Evolutionary conservation across 1,139 yeast genomes (phyloP), one percentile per base, ranked within the genome.

Genomic region (Groenewaldozyma auringiensis): DNA sequence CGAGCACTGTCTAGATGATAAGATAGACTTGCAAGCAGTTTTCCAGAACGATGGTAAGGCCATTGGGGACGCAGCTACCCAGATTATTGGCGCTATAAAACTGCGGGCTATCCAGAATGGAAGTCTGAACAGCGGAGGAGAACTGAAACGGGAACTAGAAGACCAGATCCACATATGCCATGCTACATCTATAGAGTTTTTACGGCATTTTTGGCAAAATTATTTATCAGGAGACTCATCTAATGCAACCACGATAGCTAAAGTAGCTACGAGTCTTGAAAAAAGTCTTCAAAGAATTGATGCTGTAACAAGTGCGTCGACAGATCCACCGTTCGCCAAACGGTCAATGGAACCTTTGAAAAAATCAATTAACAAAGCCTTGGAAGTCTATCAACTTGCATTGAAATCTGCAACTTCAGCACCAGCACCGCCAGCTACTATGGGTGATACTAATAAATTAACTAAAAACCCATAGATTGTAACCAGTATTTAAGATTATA

Each of bases 151-250:
- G 43, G 35, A 47, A 47, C 25, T 49, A 59, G 11, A 44, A 54
- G 27, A 62, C 57, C 56, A 57, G 34, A 55, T 62, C 6, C 57
- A 55, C 25, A 47, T 77, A 29, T 68, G 78, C 17, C 88, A 83
- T 58, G 75, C 81, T 1, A 81, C 89, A 0, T 76, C 87, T 1
- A 72, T 79, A 36, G 92, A 83, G 60, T 82, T 82, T 57, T 61
- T 83, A 40, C 74, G 78, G 47, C 89, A 83, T 60, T 83, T 82
- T 59, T 83, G 87, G 83, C 60, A 71, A 3, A 79, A 78, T 56
- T 78, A 76, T 55, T 74, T 73, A 52, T 75, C 79, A 27, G 78
- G 79, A 11, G 82, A 78, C 45, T 70, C 76, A 16, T 66, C 74
- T 21, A 75, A 75, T 50, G 78, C 76, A 9, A 53, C 58, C 1